Percentiles rank a stretch among this genome's conserved stretches.
These are phyloP conservation scores for Aurantiochytrium sp. DNA, from an alignment of 108 stramenopile species.

Conservation along the genomic window DNA sequence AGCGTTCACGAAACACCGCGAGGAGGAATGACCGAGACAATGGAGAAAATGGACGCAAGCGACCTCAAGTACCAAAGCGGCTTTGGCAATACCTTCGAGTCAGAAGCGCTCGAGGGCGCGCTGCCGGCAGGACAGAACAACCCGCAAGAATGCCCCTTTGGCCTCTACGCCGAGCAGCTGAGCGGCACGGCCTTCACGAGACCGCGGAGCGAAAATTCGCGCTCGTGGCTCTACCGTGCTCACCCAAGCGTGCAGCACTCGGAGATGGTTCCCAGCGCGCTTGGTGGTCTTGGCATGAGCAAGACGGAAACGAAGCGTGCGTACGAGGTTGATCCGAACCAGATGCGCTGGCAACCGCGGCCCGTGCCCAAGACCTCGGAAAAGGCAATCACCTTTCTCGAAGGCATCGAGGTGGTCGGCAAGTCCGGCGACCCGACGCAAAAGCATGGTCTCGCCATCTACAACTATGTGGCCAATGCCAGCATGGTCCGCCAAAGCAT, in stretches of 20 bases:
- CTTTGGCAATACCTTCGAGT: conserved; percentile 71
- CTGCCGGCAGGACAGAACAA: conserved; percentile 78
- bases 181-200: conserved; percentile 83
- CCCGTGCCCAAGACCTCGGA: conserved; percentile 24
- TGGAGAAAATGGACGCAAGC: not conserved
- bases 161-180: conserved; percentile 79
- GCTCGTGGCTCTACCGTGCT: conserved; percentile 50
- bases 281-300: not conserved
- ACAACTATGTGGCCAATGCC: conserved; percentile 60
- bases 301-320: not conserved
- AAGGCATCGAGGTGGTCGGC: conserved; percentile 51
- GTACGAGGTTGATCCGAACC: conserved; percentile 60
- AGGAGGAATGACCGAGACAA: not conserved
- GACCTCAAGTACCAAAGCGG: conserved; percentile 51
- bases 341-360: conserved; percentile 72
- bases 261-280: not conserved
- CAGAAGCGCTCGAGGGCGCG: conserved; percentile 61
- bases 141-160: conserved; percentile 67
- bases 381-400: conserved; percentile 49
- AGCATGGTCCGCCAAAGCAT: conserved; percentile 47
- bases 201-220: conserved; percentile 63
- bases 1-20: not conserved
- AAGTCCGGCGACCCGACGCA: conserved; percentile 58
- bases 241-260: conserved; percentile 32
- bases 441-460: conserved; percentile 69